These are phyloP conservation scores for Collybia sp. DNA, from an alignment of 768 basidiomycete genomes.

Conservation along the genomic window DNA sequence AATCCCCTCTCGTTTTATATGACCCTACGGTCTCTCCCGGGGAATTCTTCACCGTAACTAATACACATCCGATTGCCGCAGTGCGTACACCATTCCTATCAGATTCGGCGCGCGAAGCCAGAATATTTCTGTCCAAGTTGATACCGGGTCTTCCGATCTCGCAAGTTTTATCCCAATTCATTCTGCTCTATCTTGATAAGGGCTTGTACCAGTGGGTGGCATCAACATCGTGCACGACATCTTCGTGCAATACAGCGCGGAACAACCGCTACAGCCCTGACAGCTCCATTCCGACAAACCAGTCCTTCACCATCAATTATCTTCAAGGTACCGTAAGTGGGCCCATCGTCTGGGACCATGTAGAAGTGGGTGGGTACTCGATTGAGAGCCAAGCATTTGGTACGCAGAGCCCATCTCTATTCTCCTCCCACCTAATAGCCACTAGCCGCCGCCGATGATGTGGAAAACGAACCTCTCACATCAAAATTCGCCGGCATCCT, in stretches of 20 bases:
- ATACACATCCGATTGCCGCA: slow-evolving; percentile 16
- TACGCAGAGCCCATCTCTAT: slow-evolving; percentile 21
- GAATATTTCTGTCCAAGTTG: slow-evolving; percentile 63
- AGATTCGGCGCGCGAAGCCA: slow-evolving; percentile 45
- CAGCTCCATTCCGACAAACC: slow-evolving; percentile 35
- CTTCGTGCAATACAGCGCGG: slow-evolving; percentile 39
- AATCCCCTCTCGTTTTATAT: too few species aligned
- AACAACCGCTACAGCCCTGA: slow-evolving; percentile 56
- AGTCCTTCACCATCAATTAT: slow-evolving; percentile 49
- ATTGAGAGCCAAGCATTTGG: slow-evolving; percentile 70
- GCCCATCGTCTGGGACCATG: slow-evolving; percentile 64
- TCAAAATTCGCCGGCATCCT: slow-evolving; percentile 61
- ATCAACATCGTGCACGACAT: slow-evolving; percentile 56
- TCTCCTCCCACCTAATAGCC: not conserved
- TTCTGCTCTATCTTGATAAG: not conserved
- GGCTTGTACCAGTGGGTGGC: slow-evolving; percentile 64
- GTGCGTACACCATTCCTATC: slow-evolving; percentile 63
- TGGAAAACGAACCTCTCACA: slow-evolving; percentile 54
- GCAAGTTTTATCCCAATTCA: slow-evolving; percentile 31
- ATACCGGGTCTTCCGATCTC: slow-evolving; percentile 80
- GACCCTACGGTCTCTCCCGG: too few species aligned
- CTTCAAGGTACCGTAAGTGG: slow-evolving; percentile 56
- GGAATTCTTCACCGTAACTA: too few species aligned
- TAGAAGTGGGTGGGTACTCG: slow-evolving; percentile 58
- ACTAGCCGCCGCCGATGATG: slow-evolving; percentile 53